Evolutionary conservation across 768 basidiomycete genomes (phyloP), one percentile per base, ranked within the genome.

Genomic region (Amanita muscaria): DNA sequence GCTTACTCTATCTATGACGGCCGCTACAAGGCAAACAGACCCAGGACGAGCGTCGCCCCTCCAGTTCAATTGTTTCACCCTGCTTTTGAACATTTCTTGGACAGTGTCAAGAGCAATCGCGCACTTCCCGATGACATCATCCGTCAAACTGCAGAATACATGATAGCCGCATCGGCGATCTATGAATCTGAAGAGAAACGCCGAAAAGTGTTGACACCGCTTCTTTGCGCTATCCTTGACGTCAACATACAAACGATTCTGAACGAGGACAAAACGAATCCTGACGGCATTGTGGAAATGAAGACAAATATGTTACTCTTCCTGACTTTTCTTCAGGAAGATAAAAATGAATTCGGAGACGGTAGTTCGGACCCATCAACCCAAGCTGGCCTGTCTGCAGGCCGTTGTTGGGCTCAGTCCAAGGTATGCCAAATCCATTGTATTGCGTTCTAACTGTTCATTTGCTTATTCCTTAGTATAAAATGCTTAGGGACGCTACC

Each of bases 51-150:
- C 21, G 25, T 53, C 15, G 47, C 51, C n/a, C 55, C 53, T 44
- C 58, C 55, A 12, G 42, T 59, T 37, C 50, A 57, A 48, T 29
- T 58, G 32, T 58, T 53, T 47, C 53, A 59, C 49, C 54, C 53
- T 8, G 56, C 42, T 41, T 58, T 58, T 46, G 53, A 31, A 29
- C 44, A 51, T 21, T 59, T 59, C 47, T 49, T 51, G 44, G 50
- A 50, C 19, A 45, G 49, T 35, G 21, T 51, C 33, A 43, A 35
- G 42, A 33, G 23, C n/a, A 44, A 52, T 42, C 35, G 35, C 22
- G 18, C 16, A 16, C 33, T 56, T 46, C 50, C 56, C 18, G 37
- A 44, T 11, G 44, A 44, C 15, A 40, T 56, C 44, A 40, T 53
- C 36, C 38, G 43, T 38, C 42, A 48, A 43, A 52, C 49, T 44